Evolutionary conservation across 2,329 filamentous ascomycete species (phyloP).

Genomic region (Apiospora saccharicola): DNA sequence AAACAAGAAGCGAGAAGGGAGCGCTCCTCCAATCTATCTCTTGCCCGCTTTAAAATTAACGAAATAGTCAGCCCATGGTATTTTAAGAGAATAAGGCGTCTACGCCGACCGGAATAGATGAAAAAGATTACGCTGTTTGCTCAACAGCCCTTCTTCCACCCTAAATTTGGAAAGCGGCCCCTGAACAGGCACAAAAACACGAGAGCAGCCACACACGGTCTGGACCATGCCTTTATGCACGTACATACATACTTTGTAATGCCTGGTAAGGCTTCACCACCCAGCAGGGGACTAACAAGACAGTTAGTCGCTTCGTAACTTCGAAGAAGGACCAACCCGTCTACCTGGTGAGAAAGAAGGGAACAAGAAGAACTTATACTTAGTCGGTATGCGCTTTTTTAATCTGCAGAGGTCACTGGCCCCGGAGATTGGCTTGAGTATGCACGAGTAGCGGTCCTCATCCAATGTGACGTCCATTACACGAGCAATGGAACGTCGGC

Average conservation of each 20-base stretch:
- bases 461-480: background rate
- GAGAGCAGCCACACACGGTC: background rate
- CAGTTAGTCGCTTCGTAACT: background rate
- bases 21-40: background rate
- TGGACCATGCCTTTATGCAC: background rate
- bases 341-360: background rate
- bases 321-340: conserved; percentile 6
- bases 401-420: background rate
- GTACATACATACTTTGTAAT: background rate
- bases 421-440: conserved; percentile 8
- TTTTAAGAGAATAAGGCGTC: background rate
- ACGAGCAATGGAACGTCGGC: conserved; percentile 2
- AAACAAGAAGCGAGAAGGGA: background rate
- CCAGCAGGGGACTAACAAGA: background rate
- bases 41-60: background rate
- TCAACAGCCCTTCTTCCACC: background rate
- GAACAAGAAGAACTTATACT: background rate
- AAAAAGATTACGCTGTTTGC: background rate
- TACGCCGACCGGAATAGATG: background rate
- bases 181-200: background rate
- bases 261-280: background rate
- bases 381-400: background rate
- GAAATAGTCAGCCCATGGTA: background rate
- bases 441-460: background rate
- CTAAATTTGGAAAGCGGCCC: conserved; percentile 9